Conservation (phyloP, 768 basidiomycete genomes). For the Boletus rex-veris region DNA sequence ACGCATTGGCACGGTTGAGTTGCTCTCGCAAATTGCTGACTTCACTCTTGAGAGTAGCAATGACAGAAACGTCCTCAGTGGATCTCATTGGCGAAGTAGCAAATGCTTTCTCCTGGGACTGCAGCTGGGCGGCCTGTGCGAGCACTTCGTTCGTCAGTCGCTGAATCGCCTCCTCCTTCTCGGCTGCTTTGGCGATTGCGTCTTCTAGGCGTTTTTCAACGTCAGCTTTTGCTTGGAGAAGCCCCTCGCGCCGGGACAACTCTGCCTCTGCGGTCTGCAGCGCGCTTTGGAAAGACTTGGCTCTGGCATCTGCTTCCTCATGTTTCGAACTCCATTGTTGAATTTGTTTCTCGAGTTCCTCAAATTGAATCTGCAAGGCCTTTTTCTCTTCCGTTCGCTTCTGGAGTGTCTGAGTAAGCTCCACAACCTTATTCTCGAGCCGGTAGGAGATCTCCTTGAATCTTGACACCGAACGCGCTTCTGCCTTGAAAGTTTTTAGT, state of each 20-base stretch:
- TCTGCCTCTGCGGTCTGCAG: conserved; percentile 72
- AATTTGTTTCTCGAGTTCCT: conserved; percentile 80
- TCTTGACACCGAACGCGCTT: conserved; percentile 95
- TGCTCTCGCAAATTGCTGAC: conserved; percentile 91
- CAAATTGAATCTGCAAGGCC: conserved; percentile 70
- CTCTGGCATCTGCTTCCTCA: conserved; percentile 77
- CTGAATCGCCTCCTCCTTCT: conserved; percentile 83
- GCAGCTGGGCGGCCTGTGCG: conserved; percentile 71
- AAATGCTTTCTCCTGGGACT: conserved; percentile 67
- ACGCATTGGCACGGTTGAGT: conserved; percentile 90
- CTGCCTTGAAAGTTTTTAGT: conserved; percentile 76
- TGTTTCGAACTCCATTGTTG: conserved; percentile 81
- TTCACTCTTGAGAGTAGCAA: conserved; percentile 87
- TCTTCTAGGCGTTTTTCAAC: conserved; percentile 82
- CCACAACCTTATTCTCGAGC: conserved; percentile 98
- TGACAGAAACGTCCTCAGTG: conserved; percentile 82
- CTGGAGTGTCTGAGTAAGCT: conserved; percentile 92
- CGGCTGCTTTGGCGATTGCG: conserved; percentile 61
- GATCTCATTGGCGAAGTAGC: conserved; percentile 63
- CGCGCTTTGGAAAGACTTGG: conserved; percentile 67
- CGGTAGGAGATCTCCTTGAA: conserved; percentile 99
- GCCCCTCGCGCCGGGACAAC: conserved; percentile 64
- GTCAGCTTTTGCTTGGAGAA: conserved; percentile 71
- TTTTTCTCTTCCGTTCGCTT: conserved; percentile 89
- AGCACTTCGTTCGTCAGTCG: conserved; percentile 76